A percentile compares a stretch with the other conserved stretches of the same genome.
These are phyloP conservation scores for Botrytis cinerea DNA, from an alignment of 2,329 filamentous ascomycete genomes.

Conservation along the genomic window DNA sequence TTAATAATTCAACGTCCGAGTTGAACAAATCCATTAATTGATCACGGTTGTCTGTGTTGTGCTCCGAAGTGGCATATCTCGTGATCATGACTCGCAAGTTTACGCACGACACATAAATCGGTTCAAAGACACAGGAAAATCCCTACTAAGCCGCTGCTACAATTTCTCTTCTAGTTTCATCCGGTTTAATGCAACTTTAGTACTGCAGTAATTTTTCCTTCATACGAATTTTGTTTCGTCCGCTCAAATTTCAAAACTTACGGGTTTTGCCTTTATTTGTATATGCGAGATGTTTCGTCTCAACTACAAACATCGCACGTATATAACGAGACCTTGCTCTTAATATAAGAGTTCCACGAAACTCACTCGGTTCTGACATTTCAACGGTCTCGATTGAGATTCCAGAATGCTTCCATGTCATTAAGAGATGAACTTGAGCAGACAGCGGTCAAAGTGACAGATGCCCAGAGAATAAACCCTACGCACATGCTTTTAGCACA, in stretches of 20 bases:
- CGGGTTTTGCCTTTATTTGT: background rate
- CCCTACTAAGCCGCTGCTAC: background rate
- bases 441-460: background rate
- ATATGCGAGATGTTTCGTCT: background rate
- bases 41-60: background rate
- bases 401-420: constrained; percentile 2
- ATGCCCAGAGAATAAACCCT: background rate
- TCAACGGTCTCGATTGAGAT: background rate
- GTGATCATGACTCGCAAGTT: background rate
- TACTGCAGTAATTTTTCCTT: background rate
- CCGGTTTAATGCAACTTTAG: background rate
- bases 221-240: background rate
- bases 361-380: background rate
- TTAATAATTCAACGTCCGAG: background rate
- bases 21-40: background rate
- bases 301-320: background rate
- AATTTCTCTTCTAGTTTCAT: background rate
- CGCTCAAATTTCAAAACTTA: background rate
- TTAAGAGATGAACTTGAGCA: constrained; percentile 4
- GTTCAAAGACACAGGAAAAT: background rate
- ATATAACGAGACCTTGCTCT: constrained; percentile 6
- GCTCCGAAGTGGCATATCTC: background rate
- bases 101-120: background rate
- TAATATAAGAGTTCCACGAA: background rate
- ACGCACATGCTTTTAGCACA: background rate